These are phyloP conservation scores for Triangularia verruculosa DNA, from an alignment of 2,329 filamentous ascomycete species.

Conservation along the genomic window DNA sequence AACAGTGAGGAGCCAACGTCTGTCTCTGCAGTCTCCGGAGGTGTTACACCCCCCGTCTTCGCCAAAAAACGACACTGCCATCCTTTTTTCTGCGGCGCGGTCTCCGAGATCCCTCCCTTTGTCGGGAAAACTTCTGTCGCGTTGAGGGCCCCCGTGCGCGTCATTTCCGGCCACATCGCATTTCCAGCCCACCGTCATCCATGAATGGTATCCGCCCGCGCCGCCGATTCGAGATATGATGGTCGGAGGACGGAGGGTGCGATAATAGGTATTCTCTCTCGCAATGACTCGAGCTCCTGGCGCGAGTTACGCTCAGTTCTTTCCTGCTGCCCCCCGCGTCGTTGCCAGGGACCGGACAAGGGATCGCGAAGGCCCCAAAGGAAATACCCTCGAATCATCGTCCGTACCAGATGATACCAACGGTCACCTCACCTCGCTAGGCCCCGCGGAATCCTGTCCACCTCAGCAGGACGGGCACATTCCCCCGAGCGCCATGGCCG, in stretches of 20 bases:
- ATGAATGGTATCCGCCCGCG: conserved; percentile 39
- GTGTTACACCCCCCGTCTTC: not conserved
- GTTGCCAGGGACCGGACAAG: conserved; percentile 53
- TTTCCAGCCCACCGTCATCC: conserved; percentile 20
- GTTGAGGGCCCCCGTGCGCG: conserved; percentile 34
- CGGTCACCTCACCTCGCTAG: conserved; percentile 67
- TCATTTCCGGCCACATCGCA: conserved; percentile 24
- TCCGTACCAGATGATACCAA: conserved; percentile 42
- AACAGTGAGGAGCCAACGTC: not conserved
- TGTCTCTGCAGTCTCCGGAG: not conserved
- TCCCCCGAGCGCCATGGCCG: conserved; percentile 40
- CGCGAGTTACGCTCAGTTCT: conserved; percentile 83
- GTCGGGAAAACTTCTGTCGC: conserved; percentile 35
- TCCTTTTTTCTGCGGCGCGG: conserved; percentile 18
- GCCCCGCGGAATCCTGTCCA: conserved; percentile 66
- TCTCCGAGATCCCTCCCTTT: conserved; percentile 15
- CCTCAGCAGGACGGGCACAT: conserved; percentile 63
- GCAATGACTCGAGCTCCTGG: conserved; percentile 75
- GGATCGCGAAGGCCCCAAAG: conserved; percentile 55
- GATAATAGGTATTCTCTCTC: conserved; percentile 49
- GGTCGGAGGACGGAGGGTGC: conserved; percentile 52
- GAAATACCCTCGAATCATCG: conserved; percentile 43
- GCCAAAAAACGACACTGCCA: not conserved
- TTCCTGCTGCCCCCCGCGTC: conserved; percentile 71
- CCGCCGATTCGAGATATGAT: conserved; percentile 49